phyloP scores from a whole-genome alignment of 2,329 filamentous ascomycete genomes.

The Hypoxylon sp. region DNA sequence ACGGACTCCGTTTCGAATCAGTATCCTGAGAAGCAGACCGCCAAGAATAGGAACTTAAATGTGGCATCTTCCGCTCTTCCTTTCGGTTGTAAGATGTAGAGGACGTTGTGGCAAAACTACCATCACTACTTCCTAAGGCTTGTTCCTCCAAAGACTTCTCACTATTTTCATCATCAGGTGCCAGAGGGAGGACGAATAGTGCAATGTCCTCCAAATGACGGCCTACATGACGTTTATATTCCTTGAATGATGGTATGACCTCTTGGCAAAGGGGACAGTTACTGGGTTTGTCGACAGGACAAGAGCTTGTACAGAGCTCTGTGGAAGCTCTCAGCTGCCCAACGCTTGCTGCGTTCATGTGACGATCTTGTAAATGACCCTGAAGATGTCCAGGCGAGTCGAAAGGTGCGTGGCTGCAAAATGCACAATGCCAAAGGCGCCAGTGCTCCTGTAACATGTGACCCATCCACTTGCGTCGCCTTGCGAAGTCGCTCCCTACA shows the following conservation, averaged over 20 bases:
- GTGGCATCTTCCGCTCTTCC: too few relatives aligned
- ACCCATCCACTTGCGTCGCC: background rate
- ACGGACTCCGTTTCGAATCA: too few relatives aligned
- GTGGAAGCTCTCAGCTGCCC: background rate
- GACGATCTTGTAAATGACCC: background rate
- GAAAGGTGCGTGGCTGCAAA: background rate
- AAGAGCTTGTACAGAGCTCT: background rate
- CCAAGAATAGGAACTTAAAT: too few relatives aligned
- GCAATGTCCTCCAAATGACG: constrained; percentile 3
- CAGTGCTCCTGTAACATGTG: constrained; percentile 1
- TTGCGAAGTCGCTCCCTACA: background rate
- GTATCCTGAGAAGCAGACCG: too few relatives aligned
- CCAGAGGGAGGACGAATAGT: background rate
- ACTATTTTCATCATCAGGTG: background rate
- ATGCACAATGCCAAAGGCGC: constrained; percentile 1
- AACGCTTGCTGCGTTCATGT: background rate
- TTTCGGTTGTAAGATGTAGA: background rate
- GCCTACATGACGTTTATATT: background rate
- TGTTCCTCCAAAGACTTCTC: too few relatives aligned
- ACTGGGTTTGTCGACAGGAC: background rate
- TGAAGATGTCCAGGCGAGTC: background rate
- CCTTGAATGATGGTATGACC: background rate
- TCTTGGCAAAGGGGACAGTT: constrained; percentile 1
- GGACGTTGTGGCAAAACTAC: background rate
- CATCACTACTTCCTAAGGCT: background rate